Conservation (phyloP, 1,284 basidiomycete genomes). For the Trichosporon sp. region DNA sequence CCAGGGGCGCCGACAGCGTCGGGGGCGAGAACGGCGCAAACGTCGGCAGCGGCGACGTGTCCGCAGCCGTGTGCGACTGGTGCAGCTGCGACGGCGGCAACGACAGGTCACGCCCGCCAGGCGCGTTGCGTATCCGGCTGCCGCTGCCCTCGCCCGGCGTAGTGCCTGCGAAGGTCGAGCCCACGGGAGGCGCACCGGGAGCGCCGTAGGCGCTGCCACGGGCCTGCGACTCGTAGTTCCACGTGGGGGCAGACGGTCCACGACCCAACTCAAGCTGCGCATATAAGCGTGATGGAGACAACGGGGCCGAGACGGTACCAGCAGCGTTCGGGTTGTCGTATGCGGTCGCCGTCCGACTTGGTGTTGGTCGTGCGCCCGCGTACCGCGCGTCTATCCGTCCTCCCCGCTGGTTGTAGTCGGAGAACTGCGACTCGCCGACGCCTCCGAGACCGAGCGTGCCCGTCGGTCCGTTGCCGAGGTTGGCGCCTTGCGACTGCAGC, state of each 20-base stretch:
- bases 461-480: constrained; percentile 32
- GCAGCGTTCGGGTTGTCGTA: constrained; percentile 35
- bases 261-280: constrained; percentile 44
- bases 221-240: constrained; percentile 3
- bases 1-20: constrained; percentile 18
- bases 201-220: constrained; percentile 17
- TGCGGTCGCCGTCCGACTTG: constrained; percentile 19
- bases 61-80: constrained; percentile 9
- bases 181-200: constrained; percentile 9
- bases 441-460: constrained; percentile 31
- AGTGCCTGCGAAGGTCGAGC: neutral
- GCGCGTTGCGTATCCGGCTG: constrained; percentile 6
- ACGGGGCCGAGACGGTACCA: constrained; percentile 47
- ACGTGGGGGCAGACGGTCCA: constrained; percentile 15
- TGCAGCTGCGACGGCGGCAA: constrained; percentile 13
- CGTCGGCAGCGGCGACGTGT: constrained; percentile 9
- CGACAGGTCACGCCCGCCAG: constrained; percentile 13
- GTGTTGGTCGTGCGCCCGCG: neutral
- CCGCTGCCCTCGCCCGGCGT: constrained; percentile 7
- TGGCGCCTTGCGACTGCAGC: constrained; percentile 44
- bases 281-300: constrained; percentile 45
- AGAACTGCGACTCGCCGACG: constrained; percentile 19
- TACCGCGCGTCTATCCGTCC: constrained; percentile 9
- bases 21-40: constrained; percentile 43
- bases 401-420: constrained; percentile 20